phyloP scores from a whole-genome alignment of 805 yeast genomes.

The Candida vaughaniae region DNA sequence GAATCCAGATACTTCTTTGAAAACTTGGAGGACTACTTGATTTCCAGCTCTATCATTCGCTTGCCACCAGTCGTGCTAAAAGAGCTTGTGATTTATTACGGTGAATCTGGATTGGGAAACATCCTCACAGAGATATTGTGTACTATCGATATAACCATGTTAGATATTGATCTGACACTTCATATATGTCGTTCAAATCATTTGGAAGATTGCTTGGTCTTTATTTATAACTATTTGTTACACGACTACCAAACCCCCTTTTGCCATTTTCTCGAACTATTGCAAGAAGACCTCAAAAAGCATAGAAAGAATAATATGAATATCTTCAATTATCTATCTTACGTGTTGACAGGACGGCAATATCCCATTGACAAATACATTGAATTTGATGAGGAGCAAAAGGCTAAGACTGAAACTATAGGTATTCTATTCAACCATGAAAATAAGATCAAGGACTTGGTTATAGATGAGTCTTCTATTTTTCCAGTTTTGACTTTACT shows the following conservation, averaged over 20 bases:
- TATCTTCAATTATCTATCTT: constrained; percentile 56
- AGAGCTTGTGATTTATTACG: constrained; percentile 55
- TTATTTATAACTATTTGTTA: constrained; percentile 69
- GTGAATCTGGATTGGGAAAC: constrained; percentile 39
- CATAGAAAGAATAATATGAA: constrained; percentile 6
- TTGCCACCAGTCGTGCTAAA: constrained; percentile 67
- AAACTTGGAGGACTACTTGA: constrained; percentile 50
- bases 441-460: background rate
- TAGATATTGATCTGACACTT: constrained; percentile 79
- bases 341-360: constrained; percentile 70
- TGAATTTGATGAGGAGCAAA: constrained; percentile 24
- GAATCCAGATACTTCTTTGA: constrained; percentile 46
- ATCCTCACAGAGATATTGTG: constrained; percentile 68
- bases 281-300: constrained; percentile 21
- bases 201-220: constrained; percentile 62
- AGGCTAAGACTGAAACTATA: constrained; percentile 54
- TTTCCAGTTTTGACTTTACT: constrained; percentile 71
- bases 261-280: constrained; percentile 63
- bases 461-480: constrained; percentile 40
- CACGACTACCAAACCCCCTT: constrained; percentile 74
- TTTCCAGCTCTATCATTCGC: constrained; percentile 41
- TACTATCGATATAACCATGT: constrained; percentile 58
- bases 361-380: constrained; percentile 69
- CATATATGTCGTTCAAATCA: constrained; percentile 55
- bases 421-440: constrained; percentile 46